Evolutionary conservation across 805 yeast species (phyloP).

Genomic region (Saccharomycopsis guyanensis): DNA sequence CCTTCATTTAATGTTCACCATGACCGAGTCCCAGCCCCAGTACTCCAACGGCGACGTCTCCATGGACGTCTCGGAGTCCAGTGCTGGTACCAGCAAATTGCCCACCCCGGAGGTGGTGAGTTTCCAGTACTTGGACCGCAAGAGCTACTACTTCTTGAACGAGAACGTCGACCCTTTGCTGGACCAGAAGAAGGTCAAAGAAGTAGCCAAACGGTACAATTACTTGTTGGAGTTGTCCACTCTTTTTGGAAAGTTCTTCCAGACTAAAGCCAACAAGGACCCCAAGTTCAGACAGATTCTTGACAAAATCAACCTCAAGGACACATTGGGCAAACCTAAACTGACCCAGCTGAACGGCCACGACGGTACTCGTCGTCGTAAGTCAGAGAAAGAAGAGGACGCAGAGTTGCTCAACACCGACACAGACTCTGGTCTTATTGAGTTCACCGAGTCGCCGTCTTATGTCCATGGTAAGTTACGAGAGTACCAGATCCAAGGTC

Average conservation of each 20-base stretch:
- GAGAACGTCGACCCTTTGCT: neutral
- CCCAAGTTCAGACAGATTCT: slow-evolving; percentile 56
- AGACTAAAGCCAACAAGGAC: slow-evolving; percentile 73
- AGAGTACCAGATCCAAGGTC: slow-evolving; percentile 72
- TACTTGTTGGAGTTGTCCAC: slow-evolving; percentile 78
- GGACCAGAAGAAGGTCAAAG: slow-evolving; percentile 15
- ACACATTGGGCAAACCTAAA: neutral
- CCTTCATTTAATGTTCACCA: neutral
- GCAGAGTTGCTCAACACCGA: slow-evolving; percentile 47
- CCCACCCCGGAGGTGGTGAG: neutral
- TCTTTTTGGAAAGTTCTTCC: slow-evolving; percentile 79
- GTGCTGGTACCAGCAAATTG: neutral
- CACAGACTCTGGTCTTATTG: slow-evolving; percentile 37
- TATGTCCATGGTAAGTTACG: slow-evolving; percentile 59
- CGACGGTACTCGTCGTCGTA: slow-evolving; percentile 45
- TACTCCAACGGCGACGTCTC: neutral
- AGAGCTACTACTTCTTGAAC: slow-evolving; percentile 9
- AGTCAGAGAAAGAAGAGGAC: slow-evolving; percentile 74
- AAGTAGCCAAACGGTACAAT: slow-evolving; percentile 65
- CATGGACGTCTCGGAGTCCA: no score
- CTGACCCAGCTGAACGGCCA: neutral
- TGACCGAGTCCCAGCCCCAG: neutral
- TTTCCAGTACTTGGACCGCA: neutral
- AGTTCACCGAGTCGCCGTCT: slow-evolving; percentile 79
- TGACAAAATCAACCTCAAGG: slow-evolving; percentile 39